Evolutionary conservation across 148 eudicot genomes (phyloP), one percentile per base, ranked within the genome.

Genomic region (Vaccinium darrowii): DNA sequence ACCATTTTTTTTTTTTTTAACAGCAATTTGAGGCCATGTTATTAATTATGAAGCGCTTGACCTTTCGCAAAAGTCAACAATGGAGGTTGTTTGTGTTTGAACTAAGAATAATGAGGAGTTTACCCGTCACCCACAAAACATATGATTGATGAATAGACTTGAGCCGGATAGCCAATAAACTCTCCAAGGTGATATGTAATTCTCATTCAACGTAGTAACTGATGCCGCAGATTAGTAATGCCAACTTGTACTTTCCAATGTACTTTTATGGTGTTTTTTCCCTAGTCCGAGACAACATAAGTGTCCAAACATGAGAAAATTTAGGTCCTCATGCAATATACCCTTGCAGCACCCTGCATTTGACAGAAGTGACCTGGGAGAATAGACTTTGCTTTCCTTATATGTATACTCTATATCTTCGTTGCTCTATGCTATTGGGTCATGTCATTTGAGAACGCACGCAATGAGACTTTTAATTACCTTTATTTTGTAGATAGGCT

Each of bases 101-200:
- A 51, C 13, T 8, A 14, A 49, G 15, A 21, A 16, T 15, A 15
- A 72, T 6, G 2, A 11, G 4, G 33, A 2, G 23, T 21, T 76
- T 75, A 18, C 7, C 13, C 56, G 56, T 76, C 9, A 76, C 79
- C 79, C 79, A 76, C 79, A 13, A 50, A 19, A 76, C 79, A 47
- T 49, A n/a, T 19, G 18, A 50, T 8, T 19, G 52, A 76, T 9
- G 6, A 76, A 12, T 67, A 73, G 15, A 3, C 43, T 30, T 1
- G 76, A 36, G 47, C 7, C 36, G 43, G 8, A 33, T 36, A 73
- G 49, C 36, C 36, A 73, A 36, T 36, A 71, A 27, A 18, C 43
- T 30, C 49, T 36, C 43, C 9, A 16, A 73, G 49, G 49, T 73
- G 49, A 73, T 30, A 73, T 73, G 50, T 72, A 13, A 15, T 73